phyloP scores from a whole-genome alignment of 495 filamentous ascomycete genomes.

The Aspergillus kassunensis region DNA sequence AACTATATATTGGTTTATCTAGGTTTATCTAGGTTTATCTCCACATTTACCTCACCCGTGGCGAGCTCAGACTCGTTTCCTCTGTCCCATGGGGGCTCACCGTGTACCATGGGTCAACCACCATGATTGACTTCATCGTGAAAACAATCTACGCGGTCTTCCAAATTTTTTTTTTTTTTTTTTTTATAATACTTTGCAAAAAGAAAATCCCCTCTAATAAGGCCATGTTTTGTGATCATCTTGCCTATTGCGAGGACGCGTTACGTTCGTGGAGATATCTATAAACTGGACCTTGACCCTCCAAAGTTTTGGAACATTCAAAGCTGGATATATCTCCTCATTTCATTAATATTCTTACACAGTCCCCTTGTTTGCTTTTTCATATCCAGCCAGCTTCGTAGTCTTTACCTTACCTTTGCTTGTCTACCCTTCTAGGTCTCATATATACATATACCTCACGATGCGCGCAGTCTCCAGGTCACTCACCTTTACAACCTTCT shows the following conservation, averaged over 20 bases:
- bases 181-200: not conserved
- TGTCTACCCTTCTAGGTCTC: too few species aligned
- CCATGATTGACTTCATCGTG: not conserved
- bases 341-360: too few species aligned
- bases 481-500: not conserved
- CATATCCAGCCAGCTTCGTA: too few species aligned
- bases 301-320: too few species aligned
- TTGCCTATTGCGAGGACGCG: not conserved
- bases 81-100: not conserved
- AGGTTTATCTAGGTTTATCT: not conserved
- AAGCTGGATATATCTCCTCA: too few species aligned
- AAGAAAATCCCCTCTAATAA: too few species aligned
- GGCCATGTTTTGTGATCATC: too few species aligned
- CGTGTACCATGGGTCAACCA: not conserved
- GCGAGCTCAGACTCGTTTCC: not conserved
- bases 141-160: not conserved
- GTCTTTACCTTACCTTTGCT: too few species aligned
- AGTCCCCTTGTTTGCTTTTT: too few species aligned
- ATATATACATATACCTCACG: not conserved
- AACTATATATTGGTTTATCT: not conserved
- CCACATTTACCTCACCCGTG: not conserved
- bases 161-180: not conserved
- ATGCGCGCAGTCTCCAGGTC: constrained; percentile 19
- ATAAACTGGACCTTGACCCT: too few species aligned
- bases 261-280: constrained; percentile 4